Conservation (phyloP, 805 yeast species). For the Brettanomyces naardenensis region DNA sequence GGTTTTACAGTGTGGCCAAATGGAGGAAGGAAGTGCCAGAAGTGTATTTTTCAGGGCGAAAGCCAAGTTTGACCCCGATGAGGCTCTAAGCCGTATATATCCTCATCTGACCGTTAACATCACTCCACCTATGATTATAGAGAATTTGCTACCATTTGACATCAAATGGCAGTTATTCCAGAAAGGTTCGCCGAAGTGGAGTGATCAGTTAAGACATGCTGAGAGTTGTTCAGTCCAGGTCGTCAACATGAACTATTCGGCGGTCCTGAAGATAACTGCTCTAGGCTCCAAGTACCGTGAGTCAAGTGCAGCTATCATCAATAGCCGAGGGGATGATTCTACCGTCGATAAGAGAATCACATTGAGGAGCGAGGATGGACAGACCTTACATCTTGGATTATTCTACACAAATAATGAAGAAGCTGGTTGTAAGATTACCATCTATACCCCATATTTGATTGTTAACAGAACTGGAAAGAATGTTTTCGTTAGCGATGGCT, state of each 20-base stretch:
- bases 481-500: slow-evolving; percentile 48
- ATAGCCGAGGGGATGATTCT: slow-evolving; percentile 32
- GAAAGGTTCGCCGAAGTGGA: slow-evolving; percentile 64
- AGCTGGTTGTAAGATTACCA: slow-evolving; percentile 54
- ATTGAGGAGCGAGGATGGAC: slow-evolving; percentile 54
- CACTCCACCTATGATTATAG: slow-evolving; percentile 80
- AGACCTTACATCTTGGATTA: slow-evolving; percentile 51
- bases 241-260: slow-evolving; percentile 50
- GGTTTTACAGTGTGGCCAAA: slow-evolving; percentile 53
- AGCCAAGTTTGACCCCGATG: slow-evolving; percentile 55
- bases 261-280: slow-evolving; percentile 63
- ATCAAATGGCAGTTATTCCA: slow-evolving; percentile 69
- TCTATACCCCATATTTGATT: slow-evolving; percentile 82
- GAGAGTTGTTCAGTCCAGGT: slow-evolving; percentile 69
- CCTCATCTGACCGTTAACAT: slow-evolving; percentile 77
- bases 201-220: slow-evolving; percentile 54
- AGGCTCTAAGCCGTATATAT: slow-evolving; percentile 64
- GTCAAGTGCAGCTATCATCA: slow-evolving; percentile 71
- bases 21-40: slow-evolving; percentile 25
- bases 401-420: slow-evolving; percentile 49
- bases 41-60: slow-evolving; percentile 58
- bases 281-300: slow-evolving; percentile 50
- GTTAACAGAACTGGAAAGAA: slow-evolving; percentile 73
- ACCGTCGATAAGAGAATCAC: slow-evolving; percentile 33
- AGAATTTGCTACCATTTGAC: slow-evolving; percentile 80